Base-by-base conservation (phyloP, 1,139 yeast species). In the Suzukiozyma palmioleophila region DNA sequence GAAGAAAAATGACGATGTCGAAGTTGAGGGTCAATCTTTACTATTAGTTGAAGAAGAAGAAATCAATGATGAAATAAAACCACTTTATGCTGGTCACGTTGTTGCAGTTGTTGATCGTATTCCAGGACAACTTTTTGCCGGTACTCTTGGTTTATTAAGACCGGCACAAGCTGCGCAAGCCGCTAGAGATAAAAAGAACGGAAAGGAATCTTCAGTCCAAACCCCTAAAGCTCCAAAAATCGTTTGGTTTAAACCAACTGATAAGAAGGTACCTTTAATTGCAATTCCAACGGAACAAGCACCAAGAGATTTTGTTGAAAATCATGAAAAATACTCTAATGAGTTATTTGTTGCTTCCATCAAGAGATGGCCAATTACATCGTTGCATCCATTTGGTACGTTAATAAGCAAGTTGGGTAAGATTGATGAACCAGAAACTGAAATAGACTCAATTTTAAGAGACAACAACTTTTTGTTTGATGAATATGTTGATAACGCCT, bases 221-320 rank as follows among this genome's bases (percentile, higher is more conserved):
- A 73, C 64, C 43, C 78, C 66, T 50, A 69, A 73, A 47, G 78
- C 79, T 31, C 98, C 98, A 31, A 92, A 92, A 58, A 92, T 92
- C 67, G 97, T 92, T 30, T 92, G 98, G 98, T 92, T 92, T 63
- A 92, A 92, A 60, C 98, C 98, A 26, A 89, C 96, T 2, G 98
- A 92, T 60, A 92, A 92, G 63, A 87, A 95, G 49, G 98, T 92
- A 14, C 98, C 98, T 5, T 74, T 92, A 49, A 90, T 92, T 68
- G 98, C 98, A 11, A 92, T 92, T 50, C 98, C 98, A 33, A 92
- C 97, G 2, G 98, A 92, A 57, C 96, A 92, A 60, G 98, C 97
- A 0, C 98, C 98, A 28, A 79, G 77, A 45, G 97, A 92, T 60
- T 90, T 92, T 64, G 94, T 92, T 33, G 96, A 89, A 48, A 88